phyloP scores from a whole-genome alignment of 208 protist genomes.

The Wallacemonas sp. region DNA sequence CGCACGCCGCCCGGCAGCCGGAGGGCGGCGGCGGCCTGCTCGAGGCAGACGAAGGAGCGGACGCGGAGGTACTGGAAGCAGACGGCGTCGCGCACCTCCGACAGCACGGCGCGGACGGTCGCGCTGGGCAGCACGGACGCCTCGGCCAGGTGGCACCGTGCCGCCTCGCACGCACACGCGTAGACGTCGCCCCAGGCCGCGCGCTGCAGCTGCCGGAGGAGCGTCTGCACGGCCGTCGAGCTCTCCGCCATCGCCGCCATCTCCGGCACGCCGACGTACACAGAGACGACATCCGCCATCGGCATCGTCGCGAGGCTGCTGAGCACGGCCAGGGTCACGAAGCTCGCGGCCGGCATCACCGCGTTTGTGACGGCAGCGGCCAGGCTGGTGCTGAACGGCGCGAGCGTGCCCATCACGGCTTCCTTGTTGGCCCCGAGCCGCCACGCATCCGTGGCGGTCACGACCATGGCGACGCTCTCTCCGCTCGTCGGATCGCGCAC shows the following conservation, averaged over 20 bases:
- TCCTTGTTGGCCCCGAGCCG: slow-evolving; percentile 19
- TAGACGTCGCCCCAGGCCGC: slow-evolving; percentile 36
- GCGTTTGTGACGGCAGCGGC: slow-evolving; percentile 26
- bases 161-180: slow-evolving; percentile 27
- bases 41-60: slow-evolving; percentile 7
- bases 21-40: not conserved
- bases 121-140: slow-evolving; percentile 6
- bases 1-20: not conserved
- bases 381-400: slow-evolving; percentile 9
- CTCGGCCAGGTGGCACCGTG: slow-evolving; percentile 15
- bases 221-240: slow-evolving; percentile 19
- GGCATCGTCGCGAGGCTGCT: slow-evolving; percentile 43
- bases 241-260: slow-evolving; percentile 36
- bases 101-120: slow-evolving; percentile 27
- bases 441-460: slow-evolving; percentile 15
- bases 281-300: slow-evolving; percentile 33
- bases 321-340: slow-evolving; percentile 41
- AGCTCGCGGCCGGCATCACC: slow-evolving; percentile 25
- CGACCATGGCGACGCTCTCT: not conserved
- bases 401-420: slow-evolving; percentile 13
- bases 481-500: slow-evolving; percentile 9
- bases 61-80: slow-evolving; percentile 38
- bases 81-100: slow-evolving; percentile 23
- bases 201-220: slow-evolving; percentile 31
- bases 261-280: slow-evolving; percentile 28